Evolutionary conservation across 352 stramenopile species (phyloP), one percentile per base, ranked within the genome.

Genomic region (Phytophthora pluvialis): DNA sequence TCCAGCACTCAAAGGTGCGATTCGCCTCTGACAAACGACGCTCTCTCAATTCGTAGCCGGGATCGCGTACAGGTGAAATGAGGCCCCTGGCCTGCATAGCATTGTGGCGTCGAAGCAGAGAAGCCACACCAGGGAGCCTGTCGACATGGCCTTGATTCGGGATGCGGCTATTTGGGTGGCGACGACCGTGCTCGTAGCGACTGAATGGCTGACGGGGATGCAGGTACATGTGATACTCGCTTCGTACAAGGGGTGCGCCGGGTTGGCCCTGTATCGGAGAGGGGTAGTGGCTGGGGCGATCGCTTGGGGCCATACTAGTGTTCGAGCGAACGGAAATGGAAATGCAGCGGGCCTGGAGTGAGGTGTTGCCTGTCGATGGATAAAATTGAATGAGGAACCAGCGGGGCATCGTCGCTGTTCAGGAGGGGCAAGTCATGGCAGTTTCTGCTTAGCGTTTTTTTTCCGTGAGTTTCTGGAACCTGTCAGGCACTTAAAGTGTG

Each of bases 321-420:
- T 64, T 60, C 40, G 47, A 60, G 39, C 8, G 16, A 55, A 26
- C 31, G 16, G 31, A 44, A 67, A 57, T 53, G 25, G 16, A 43
- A 56, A 39, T 65, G 38, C 21, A 33, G 47, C 16, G 9, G 21
- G 8, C 11, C n/a, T 57, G 16, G 26, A 36, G 5, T 21, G 53
- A 32, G 33, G 21, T 63, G 21, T 56, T 38, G 32, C 33, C 12
- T 44, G 29, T 21, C 21, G 53, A 58, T 58, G 36, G 55, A 57
- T 53, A 51, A 71, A 64, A 48, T 40, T 50, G 56, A 75, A 75
- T 67, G 64, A 64, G 44, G 66, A 57, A 67, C n/a, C 13, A 55
- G 29, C 18, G 29, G 25, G 36, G 29, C 36, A 42, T 40, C 18
- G 29, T 52, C 10, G 53, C 44, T 43, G 31, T 36, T 25, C 35